A percentile compares a stretch with the other conserved stretches of the same genome.
These are phyloP conservation scores for Cystobasidiaceae sp. DNA, from an alignment of 1,284 basidiomycete genomes.

Conservation along the genomic window DNA sequence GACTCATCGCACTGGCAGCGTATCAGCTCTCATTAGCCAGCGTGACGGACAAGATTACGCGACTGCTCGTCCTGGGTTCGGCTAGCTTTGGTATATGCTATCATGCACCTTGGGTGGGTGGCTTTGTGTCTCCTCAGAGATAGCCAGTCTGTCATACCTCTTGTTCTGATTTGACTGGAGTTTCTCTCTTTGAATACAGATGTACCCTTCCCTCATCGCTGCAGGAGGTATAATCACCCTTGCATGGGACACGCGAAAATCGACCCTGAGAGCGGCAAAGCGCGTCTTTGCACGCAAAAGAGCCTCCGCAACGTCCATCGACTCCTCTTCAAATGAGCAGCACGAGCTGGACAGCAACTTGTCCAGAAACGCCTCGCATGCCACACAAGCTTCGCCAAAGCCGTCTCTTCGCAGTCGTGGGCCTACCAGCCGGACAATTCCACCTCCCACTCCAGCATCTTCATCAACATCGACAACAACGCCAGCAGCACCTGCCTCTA, in stretches of 20 bases:
- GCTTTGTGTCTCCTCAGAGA: neutral
- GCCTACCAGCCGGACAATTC: no score
- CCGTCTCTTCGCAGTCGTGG: no score
- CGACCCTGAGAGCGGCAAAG: no score
- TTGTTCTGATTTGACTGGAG: neutral
- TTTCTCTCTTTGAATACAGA: no score
- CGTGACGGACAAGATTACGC: constrained; percentile 53
- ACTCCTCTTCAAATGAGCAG: no score
- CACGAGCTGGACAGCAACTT: no score
- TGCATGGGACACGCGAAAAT: constrained; percentile 44
- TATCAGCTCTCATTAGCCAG: constrained; percentile 53
- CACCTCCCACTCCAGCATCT: no score
- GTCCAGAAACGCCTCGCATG: no score
- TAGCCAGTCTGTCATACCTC: neutral
- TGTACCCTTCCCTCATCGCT: constrained; percentile 49
- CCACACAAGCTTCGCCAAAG: no score
- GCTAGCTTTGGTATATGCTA: constrained; percentile 11
- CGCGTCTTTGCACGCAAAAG: neutral
- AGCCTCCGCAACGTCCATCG: neutral
- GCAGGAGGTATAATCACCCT: constrained; percentile 45
- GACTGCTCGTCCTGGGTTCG: constrained; percentile 50
- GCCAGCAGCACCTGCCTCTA: no score
- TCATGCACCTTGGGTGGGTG: constrained; percentile 14
- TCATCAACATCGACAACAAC: no score
- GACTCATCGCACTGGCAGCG: constrained; percentile 57